Evolutionary conservation across 2,329 filamentous ascomycete genomes (phyloP).

Genomic region (Cladophialophora bantiana): DNA sequence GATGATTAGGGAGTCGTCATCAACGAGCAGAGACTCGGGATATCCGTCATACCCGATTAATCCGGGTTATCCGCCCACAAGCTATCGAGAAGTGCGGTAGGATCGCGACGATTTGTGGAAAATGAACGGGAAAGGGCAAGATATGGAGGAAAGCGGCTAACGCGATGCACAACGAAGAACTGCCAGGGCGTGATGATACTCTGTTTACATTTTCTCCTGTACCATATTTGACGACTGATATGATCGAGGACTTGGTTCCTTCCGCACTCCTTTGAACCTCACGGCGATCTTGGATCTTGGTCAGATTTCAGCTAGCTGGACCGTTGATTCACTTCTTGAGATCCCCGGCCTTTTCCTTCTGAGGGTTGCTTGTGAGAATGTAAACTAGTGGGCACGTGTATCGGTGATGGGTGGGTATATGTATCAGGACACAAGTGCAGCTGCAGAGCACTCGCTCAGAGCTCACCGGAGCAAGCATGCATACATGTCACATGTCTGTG

Average conservation of each 20-base stretch:
- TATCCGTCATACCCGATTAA: slow-evolving; percentile 29
- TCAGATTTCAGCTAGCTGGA: not conserved
- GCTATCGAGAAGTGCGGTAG: slow-evolving; percentile 33
- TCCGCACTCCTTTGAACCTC: not conserved
- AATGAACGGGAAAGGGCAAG: not conserved
- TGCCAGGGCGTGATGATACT: not conserved
- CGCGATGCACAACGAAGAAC: not conserved
- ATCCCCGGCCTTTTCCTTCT: not conserved
- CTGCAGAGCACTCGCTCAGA: not conserved
- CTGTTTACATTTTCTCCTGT: not conserved
- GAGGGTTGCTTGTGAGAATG: not conserved
- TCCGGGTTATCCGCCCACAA: slow-evolving; percentile 32
- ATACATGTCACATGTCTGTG: not conserved
- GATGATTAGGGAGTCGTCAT: slow-evolving; percentile 18
- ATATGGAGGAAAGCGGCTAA: not conserved
- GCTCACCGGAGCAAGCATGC: not conserved
- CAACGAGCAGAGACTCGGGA: slow-evolving; percentile 18
- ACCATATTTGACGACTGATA: slow-evolving; percentile 18
- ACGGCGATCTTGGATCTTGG: not conserved
- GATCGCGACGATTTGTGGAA: not conserved
- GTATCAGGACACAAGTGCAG: not conserved
- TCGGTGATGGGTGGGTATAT: not conserved
- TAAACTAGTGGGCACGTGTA: slow-evolving; percentile 1
- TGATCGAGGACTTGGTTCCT: not conserved
- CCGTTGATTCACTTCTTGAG: not conserved